These are phyloP conservation scores for Leccinum subtestaceum DNA, from an alignment of 768 basidiomycete genomes.

Conservation along the genomic window DNA sequence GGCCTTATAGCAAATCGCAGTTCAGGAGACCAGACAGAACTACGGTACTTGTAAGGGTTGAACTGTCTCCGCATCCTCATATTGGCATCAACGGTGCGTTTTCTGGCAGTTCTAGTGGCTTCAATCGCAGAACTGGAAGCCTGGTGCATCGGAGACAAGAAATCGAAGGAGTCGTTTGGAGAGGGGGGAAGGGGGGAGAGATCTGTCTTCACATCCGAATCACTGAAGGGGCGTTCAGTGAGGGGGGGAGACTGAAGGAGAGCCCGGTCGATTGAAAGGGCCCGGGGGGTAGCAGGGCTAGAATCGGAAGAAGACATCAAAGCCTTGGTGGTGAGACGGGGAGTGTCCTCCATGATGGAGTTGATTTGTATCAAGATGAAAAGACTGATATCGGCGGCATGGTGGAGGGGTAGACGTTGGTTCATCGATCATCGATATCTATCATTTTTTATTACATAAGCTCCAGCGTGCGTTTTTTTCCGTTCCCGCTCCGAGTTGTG, in stretches of 20 bases:
- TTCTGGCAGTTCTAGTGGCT: not conserved
- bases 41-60: not conserved
- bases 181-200: not conserved
- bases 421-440: too few species aligned
- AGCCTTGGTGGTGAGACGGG: not conserved
- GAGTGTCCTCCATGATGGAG: not conserved
- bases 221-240: too few species aligned
- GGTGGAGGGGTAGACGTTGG: too few species aligned
- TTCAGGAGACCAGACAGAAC: not conserved
- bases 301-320: not conserved
- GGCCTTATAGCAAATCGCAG: not conserved
- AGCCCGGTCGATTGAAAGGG: too few species aligned
- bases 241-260: too few species aligned
- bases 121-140: not conserved
- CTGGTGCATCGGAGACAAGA: not conserved
- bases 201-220: not conserved
- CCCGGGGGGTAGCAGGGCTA: not conserved
- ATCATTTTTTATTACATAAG: too few species aligned
- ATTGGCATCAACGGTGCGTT: not conserved
- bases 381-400: too few species aligned
- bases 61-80: too few species aligned
- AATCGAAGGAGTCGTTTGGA: too few species aligned
- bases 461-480: too few species aligned
- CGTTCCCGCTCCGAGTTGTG: too few species aligned
- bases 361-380: too few species aligned